Conservation (phyloP, 2,329 filamentous ascomycete genomes). For the Fusarium coffeatum region DNA sequence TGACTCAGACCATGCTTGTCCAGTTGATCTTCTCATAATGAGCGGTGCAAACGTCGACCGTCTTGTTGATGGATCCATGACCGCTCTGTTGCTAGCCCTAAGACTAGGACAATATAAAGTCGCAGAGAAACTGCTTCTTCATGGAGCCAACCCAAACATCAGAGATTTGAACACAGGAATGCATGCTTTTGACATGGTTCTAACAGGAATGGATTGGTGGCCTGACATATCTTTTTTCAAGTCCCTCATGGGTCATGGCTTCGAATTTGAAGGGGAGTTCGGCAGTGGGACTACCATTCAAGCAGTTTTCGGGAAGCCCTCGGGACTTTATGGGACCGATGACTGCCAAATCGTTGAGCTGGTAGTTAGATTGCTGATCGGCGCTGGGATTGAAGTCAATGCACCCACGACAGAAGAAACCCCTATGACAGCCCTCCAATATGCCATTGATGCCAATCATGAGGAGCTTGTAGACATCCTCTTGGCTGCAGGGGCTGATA, state of each 20-base stretch:
- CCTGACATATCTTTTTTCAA: too few relatives aligned
- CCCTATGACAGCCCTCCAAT: background rate
- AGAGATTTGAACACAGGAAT: background rate
- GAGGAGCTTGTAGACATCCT: background rate
- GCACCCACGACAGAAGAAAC: accelerated
- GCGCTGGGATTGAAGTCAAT: background rate
- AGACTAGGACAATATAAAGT: too few relatives aligned
- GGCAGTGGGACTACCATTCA: too few relatives aligned
- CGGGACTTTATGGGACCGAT: too few relatives aligned
- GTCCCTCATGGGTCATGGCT: background rate
- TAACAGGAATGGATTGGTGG: too few relatives aligned
- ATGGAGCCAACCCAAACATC: background rate
- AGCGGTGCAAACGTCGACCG: background rate
- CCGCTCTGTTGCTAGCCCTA: background rate
- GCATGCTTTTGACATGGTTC: background rate
- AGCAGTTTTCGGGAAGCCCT: too few relatives aligned
- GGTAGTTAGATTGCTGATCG: background rate
- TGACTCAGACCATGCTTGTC: background rate
- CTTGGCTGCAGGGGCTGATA: background rate
- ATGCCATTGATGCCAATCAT: background rate
- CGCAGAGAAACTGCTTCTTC: background rate
- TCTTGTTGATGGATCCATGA: background rate
- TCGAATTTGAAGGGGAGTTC: background rate
- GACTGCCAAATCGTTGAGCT: too few relatives aligned
- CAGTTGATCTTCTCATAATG: background rate